Base-by-base conservation (phyloP, 179 eudicot species). In the Patellifolia procumbens region DNA sequence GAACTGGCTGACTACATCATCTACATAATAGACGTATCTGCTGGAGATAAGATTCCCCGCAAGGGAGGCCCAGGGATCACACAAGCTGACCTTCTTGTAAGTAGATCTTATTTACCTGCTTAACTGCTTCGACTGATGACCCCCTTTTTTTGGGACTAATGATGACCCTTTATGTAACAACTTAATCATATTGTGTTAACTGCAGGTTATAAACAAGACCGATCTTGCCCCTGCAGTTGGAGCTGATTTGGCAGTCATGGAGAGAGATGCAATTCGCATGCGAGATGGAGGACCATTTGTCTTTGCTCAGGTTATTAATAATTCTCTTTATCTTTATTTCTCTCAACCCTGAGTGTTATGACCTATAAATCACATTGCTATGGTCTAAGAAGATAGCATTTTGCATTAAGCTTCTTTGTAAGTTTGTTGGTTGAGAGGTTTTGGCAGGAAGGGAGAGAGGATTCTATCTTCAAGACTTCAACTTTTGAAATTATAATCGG, bases 21-120 rank as follows among this genome's bases (percentile, higher is more conserved):
- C 29, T 94, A 94, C 79, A 94, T 92, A 76, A 94, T 94, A 68
- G 98, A 94, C 53, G 98, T 92, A 68, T 94, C 98, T 31, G 98
- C 80, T 19, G 98, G 98, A 51, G 98, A 94, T 80, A 94, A 94
- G 81, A 94, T 94, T 58, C 98, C 98, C 62, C 88, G 98, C 63
- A 94, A 94, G 81, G 98, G 98, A 76, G 98, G 98, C 28, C 98
- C 98, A 20, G 98, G 98, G 52, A 92, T 94, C 45, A 94, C 98
- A 29, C 98, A 94, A 84, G 98, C 98, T 80, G 98, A 94, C 79
- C 94, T 94, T 68, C 97, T 94, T 22, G 97, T 94, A 85, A 7
- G 91, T 51, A 11, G 39, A 55, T 63, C 35, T 29, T 60, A 60
- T 46, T 46, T 34, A 13, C 34, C 19, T 64, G 46, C 16, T 24